Evolutionary conservation across 2,329 filamentous ascomycete genomes (phyloP).

Genomic region (Fusarium continuum): DNA sequence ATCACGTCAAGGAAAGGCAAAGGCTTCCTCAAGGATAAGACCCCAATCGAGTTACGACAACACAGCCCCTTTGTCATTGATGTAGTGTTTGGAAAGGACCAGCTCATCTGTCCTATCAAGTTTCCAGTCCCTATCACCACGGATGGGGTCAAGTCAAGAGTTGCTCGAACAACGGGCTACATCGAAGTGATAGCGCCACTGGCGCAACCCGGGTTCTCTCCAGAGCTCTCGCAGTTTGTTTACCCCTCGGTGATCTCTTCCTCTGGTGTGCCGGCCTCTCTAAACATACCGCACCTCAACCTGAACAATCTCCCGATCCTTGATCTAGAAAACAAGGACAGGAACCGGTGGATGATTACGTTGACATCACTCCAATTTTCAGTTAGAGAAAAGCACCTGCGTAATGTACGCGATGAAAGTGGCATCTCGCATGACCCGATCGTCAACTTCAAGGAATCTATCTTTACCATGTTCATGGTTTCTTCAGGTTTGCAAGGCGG

Average conservation of each 20-base stretch:
- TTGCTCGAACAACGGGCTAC: slow-evolving; percentile 56
- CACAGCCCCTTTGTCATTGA: slow-evolving; percentile 53
- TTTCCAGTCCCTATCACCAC: slow-evolving; percentile 54
- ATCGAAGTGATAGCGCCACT: slow-evolving; percentile 55
- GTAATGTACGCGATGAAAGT: slow-evolving; percentile 40
- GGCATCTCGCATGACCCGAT: slow-evolving; percentile 47
- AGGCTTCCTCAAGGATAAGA: slow-evolving; percentile 51
- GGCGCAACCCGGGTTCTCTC: slow-evolving; percentile 37
- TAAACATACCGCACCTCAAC: slow-evolving; percentile 55
- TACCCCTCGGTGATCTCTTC: slow-evolving; percentile 48
- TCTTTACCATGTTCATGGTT: slow-evolving; percentile 59
- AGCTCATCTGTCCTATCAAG: slow-evolving; percentile 46
- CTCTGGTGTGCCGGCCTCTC: slow-evolving; percentile 45
- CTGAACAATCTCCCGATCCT: slow-evolving; percentile 57
- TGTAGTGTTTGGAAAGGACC: slow-evolving; percentile 50
- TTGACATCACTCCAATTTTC: slow-evolving; percentile 55
- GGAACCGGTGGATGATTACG: slow-evolving; percentile 51
- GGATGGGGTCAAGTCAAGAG: slow-evolving; percentile 49
- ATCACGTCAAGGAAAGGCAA: slow-evolving; percentile 50
- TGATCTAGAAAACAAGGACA: slow-evolving; percentile 48
- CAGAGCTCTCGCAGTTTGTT: slow-evolving; percentile 47
- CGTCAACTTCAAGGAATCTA: slow-evolving; percentile 59
- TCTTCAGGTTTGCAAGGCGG: slow-evolving; percentile 56
- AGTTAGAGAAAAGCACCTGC: slow-evolving; percentile 51
- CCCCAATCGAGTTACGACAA: slow-evolving; percentile 50